phyloP scores from a whole-genome alignment of 225 moss, liverwort and hornwort species.

The Polytrichum commune region DNA sequence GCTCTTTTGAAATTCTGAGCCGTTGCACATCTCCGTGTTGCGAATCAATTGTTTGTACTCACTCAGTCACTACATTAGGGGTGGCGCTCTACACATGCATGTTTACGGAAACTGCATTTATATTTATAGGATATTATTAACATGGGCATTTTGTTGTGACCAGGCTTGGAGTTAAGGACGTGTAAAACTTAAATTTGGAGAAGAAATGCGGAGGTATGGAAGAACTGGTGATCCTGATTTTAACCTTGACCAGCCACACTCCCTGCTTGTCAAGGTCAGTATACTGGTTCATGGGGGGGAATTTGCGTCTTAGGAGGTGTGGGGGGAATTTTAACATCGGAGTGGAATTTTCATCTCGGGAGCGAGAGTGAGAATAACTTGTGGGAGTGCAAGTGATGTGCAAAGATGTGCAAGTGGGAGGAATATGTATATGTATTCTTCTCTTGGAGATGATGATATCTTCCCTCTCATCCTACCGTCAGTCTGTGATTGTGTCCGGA shows the following conservation, averaged over 20 bases:
- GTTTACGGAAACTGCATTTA: neutral
- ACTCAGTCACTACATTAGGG: neutral
- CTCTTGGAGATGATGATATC: no score
- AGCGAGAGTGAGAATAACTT: no score
- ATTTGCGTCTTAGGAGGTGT: no score
- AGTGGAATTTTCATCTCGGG: no score
- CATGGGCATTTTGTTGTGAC: neutral
- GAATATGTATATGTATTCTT: no score
- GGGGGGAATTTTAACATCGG: no score
- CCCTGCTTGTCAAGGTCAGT: conserved; percentile 12
- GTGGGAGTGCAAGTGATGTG: no score
- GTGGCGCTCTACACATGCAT: neutral
- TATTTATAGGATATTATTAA: neutral
- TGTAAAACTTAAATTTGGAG: neutral
- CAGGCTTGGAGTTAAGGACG: conserved; percentile 3
- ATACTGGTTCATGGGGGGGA: neutral
- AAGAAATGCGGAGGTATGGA: conserved; percentile 12
- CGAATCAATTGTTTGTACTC: neutral
- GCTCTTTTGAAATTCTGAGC: no score
- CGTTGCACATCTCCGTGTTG: neutral
- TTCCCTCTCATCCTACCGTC: no score
- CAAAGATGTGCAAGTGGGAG: no score
- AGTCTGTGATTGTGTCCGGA: no score
- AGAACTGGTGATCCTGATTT: conserved; percentile 11
- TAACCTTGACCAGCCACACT: conserved; percentile 9